Percentiles rank a stretch among this genome's conserved stretches.
Conservation (phyloP, 768 basidiomycete genomes). For the Lanmaoa rubissima region DNA sequence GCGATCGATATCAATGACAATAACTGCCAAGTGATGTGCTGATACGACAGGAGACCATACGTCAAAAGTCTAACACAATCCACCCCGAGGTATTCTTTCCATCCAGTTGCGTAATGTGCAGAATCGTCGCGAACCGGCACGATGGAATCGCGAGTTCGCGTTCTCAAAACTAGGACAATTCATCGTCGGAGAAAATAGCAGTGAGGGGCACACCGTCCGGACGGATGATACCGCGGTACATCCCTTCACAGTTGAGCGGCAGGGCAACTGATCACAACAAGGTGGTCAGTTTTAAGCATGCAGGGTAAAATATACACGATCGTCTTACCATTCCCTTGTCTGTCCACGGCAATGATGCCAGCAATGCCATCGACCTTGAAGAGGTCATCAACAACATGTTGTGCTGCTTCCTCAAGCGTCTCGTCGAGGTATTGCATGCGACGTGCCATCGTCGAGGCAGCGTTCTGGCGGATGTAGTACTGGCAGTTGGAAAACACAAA, state of each 20-base stretch:
- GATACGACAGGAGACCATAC: no score
- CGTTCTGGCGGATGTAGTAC: constrained; percentile 76
- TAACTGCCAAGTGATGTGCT: no score
- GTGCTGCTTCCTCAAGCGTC: constrained; percentile 53
- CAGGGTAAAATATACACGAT: no score
- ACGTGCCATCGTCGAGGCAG: constrained; percentile 63
- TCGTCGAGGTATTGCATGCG: constrained; percentile 63
- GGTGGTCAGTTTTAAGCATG: background rate
- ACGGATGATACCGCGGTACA: constrained; percentile 78
- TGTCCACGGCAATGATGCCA: constrained; percentile 74
- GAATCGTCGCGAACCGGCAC: background rate
- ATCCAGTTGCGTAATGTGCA: background rate
- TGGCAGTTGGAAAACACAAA: constrained; percentile 25
- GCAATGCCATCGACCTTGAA: constrained; percentile 60
- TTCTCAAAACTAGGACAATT: constrained; percentile 29
- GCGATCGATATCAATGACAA: no score
- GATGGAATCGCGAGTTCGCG: background rate
- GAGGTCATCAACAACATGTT: constrained; percentile 57
- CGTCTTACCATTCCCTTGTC: constrained; percentile 57
- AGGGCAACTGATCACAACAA: constrained; percentile 51
- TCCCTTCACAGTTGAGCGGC: constrained; percentile 73
- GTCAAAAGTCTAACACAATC: no score
- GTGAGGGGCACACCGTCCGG: constrained; percentile 69
- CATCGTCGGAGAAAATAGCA: constrained; percentile 76
- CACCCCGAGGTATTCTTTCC: background rate